Conservation (phyloP, 108 stramenopile species). For the Nitzschia sp. region DNA sequence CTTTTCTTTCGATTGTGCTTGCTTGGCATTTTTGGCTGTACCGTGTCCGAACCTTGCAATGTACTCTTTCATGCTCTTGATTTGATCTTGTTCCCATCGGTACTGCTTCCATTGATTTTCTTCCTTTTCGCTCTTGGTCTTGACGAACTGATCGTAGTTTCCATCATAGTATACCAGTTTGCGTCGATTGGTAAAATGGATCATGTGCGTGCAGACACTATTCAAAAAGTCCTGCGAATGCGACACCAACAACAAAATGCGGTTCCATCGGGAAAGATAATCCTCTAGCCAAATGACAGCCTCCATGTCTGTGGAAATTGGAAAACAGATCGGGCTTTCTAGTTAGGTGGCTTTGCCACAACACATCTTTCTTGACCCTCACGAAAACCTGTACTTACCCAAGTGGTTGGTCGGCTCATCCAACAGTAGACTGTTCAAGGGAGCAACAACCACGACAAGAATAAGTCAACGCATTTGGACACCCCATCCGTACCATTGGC, state of each 20-base stretch:
- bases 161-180: slow-evolving; percentile 94
- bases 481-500: not conserved
- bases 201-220: slow-evolving; percentile 96
- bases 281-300: slow-evolving; percentile 98
- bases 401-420: slow-evolving; percentile 97
- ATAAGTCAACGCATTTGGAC: not conserved
- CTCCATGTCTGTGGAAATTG: slow-evolving; percentile 87
- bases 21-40: slow-evolving; percentile 96
- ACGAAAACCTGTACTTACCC: slow-evolving; percentile 24
- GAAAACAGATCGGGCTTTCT: no score
- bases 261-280: slow-evolving; percentile 91
- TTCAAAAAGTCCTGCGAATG: slow-evolving; percentile 96
- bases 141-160: slow-evolving; percentile 97
- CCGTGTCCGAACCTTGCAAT: slow-evolving; percentile 98
- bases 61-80: slow-evolving; percentile 98
- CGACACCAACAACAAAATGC: slow-evolving; percentile 73
- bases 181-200: slow-evolving; percentile 84
- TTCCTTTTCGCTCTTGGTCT: slow-evolving; percentile 89
- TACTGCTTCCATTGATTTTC: slow-evolving; percentile 97
- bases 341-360: not conserved
- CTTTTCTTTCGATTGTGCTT: slow-evolving; percentile 92
- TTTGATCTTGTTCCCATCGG: slow-evolving; percentile 97
- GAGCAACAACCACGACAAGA: not conserved
- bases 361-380: not conserved
- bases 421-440: slow-evolving; percentile 60